These are phyloP conservation scores for Luvunga scandens DNA, from an alignment of 345 rosid genomes.

Conservation along the genomic window DNA sequence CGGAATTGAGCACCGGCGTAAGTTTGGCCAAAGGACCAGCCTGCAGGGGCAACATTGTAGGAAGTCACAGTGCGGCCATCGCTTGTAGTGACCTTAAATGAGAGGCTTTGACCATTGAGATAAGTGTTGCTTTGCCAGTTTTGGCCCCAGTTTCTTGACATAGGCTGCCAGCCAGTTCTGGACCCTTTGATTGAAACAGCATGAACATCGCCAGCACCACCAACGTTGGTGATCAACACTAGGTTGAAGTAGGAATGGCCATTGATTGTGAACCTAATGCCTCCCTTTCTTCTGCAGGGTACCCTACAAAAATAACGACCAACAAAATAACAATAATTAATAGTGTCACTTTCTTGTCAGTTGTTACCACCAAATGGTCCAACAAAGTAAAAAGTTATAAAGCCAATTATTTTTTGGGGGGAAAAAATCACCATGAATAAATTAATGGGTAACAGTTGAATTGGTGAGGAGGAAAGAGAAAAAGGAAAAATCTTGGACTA, in stretches of 20 bases:
- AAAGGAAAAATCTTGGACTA: not conserved
- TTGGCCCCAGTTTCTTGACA: slow-evolving; percentile 89
- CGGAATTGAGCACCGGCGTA: slow-evolving; percentile 55
- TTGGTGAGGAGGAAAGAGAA: too few relatives aligned
- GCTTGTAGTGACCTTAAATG: slow-evolving; percentile 74
- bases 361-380: not conserved
- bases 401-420: too few relatives aligned
- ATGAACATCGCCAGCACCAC: slow-evolving; percentile 80
- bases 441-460: too few relatives aligned
- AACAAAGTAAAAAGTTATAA: too few relatives aligned
- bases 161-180: slow-evolving; percentile 67
- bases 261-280: slow-evolving; percentile 72
- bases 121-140: slow-evolving; percentile 78
- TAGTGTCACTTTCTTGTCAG: not conserved
- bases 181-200: slow-evolving; percentile 61
- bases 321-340: not conserved
- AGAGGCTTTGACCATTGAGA: slow-evolving; percentile 68
- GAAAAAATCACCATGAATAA: too few relatives aligned
- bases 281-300: slow-evolving; percentile 64
- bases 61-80: slow-evolving; percentile 60
- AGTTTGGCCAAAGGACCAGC: slow-evolving; percentile 86
- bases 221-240: slow-evolving; percentile 70
- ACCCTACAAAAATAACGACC: slow-evolving; percentile 36
- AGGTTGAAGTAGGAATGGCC: slow-evolving; percentile 85
- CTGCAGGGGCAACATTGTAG: slow-evolving; percentile 56